Base-by-base conservation (phyloP, 805 yeast genomes). In the Cyberlindnera japonica region DNA sequence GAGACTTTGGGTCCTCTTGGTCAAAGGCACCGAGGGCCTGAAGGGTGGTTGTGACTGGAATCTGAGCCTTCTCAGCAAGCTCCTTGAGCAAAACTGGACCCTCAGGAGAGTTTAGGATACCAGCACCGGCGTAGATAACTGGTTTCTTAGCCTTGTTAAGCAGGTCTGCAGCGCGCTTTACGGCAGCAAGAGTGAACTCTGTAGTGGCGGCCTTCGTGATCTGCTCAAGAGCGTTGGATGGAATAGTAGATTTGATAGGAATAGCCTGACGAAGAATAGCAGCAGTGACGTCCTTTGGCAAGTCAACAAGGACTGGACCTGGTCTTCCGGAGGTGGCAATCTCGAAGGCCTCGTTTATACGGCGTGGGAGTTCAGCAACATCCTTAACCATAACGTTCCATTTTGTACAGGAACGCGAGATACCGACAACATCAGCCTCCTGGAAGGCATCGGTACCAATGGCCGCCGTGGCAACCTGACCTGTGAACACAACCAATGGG, bases 371-470 rank as follows among this genome's bases (percentile, higher is more conserved):
- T 67, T 93, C 99, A 40, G 90, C 91, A 38, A 93, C 91, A 59
- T 77, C 77, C 66, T 88, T 93, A 44, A 93, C 97, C 99, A 93
- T 93, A 28, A 90, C 97, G 61, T 95, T 93, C 99, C 99, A 93
- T 66, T 93, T 93, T 46, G 99, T 89, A 73, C 99, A 93, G 7
- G 96, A 81, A 62, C 99, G 79, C 5, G 98, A 87, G 58, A 93
- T 93, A 55, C 98, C 99, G 34, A 93, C 79, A 39, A 91, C 95
- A 61, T 93, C 99, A 37, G 99, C 99, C 71, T 93, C 99, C 72
- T 93, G 99, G 82, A 93, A 93, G 20, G 98, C 95, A 64, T 93
- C 99, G 12, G 98, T 91, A 58, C 99, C 99, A 55, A 93, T 93
- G 32, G 96, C 90, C 40, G 83, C 68, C 25, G 99, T 93, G 43